Evolutionary conservation across 306 rosid species (phyloP).

Genomic region (Acacia melanoxylon): DNA sequence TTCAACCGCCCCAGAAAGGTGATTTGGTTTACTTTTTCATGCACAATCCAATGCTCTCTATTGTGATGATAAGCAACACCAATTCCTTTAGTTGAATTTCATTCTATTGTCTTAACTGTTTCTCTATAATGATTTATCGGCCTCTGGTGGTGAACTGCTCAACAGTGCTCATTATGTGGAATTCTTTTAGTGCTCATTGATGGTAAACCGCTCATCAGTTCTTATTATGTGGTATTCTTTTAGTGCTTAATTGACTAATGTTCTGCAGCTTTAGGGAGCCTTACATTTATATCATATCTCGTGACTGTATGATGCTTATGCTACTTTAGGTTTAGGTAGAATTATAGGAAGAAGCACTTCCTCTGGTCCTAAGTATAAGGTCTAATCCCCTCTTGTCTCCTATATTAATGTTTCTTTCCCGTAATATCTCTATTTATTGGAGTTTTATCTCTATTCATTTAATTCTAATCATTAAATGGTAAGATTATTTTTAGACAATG

Average conservation of each 20-base stretch:
- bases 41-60: not conserved
- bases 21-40: slow-evolving; percentile 14
- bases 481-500: not conserved
- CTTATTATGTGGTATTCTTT: not conserved
- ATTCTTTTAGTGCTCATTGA: not conserved
- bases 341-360: not conserved
- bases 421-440: not conserved
- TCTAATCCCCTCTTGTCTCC: not conserved
- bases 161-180: not conserved
- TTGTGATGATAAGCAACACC: not conserved
- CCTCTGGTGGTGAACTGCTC: not conserved
- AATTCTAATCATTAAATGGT: not conserved
- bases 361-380: not conserved
- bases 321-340: not conserved
- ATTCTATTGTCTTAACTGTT: not conserved
- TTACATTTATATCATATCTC: not conserved
- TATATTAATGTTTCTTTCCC: not conserved
- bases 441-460: not conserved
- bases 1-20: slow-evolving; percentile 98
- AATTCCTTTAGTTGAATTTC: not conserved
- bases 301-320: not conserved
- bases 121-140: not conserved
- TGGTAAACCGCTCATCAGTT: not conserved
- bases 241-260: not conserved
- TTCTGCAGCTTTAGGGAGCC: not conserved